phyloP scores from a whole-genome alignment of 176 grass and related monocot genomes.

The Oryza australiensis region DNA sequence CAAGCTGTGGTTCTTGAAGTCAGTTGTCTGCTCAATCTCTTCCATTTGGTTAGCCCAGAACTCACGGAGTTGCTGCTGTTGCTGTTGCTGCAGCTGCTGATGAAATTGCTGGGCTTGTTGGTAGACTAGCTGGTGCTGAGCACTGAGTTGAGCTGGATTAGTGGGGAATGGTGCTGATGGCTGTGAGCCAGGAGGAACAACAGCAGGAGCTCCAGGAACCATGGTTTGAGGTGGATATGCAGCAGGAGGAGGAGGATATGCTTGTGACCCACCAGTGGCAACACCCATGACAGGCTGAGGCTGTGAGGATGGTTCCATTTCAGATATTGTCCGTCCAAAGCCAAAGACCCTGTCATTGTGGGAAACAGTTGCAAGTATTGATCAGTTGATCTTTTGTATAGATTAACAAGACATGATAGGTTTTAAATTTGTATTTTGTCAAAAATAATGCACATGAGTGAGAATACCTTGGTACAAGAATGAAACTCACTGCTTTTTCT shows the following conservation, averaged over 20 bases:
- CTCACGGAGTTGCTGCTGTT: constrained; percentile 52
- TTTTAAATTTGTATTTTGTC: neutral
- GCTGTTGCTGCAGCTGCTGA: constrained; percentile 67
- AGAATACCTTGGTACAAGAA: neutral
- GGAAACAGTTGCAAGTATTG: constrained; percentile 18
- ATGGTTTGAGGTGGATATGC: constrained; percentile 40
- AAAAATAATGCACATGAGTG: constrained; percentile 22
- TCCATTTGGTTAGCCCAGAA: constrained; percentile 57
- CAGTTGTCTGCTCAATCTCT: constrained; percentile 52
- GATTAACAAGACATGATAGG: neutral
- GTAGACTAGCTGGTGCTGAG: constrained; percentile 66
- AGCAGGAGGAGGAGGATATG: constrained; percentile 36
- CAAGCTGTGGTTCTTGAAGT: constrained; percentile 75
- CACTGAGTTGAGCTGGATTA: constrained; percentile 51
- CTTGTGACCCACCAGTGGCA: constrained; percentile 51
- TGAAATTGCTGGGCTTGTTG: constrained; percentile 68
- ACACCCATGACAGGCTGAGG: constrained; percentile 56
- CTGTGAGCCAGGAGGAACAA: constrained; percentile 33
- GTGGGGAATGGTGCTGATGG: constrained; percentile 34
- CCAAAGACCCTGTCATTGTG: constrained; percentile 7
- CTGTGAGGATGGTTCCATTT: constrained; percentile 64
- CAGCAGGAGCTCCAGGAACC: constrained; percentile 42
- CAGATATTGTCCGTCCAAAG: constrained; percentile 18
- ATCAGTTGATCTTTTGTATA: constrained; percentile 8
- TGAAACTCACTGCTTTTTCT: neutral